Conservation (phyloP, 2,329 filamentous ascomycete species). For the Xylariaceae sp. region DNA sequence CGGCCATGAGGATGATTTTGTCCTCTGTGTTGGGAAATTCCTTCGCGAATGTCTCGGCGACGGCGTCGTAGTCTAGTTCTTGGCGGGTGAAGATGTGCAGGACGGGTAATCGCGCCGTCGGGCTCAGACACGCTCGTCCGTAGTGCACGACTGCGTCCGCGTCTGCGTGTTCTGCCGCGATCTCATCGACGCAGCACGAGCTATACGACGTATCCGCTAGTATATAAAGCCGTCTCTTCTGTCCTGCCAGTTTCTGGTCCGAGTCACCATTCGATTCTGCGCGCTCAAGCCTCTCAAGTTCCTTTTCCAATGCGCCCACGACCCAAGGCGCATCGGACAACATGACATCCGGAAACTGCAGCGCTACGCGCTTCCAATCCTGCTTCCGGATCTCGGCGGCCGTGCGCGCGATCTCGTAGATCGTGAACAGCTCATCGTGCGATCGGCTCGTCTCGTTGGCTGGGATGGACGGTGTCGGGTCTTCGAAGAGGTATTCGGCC, state of each 20-base stretch:
- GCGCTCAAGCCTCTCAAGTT: slow-evolving; percentile 28
- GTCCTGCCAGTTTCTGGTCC: slow-evolving; percentile 4
- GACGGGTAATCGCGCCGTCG: slow-evolving; percentile 79
- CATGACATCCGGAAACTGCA: slow-evolving; percentile 97
- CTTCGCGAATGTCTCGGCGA: slow-evolving; percentile 56
- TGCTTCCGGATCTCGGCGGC: slow-evolving; percentile 67
- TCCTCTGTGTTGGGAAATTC: slow-evolving; percentile 61
- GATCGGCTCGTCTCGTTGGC: slow-evolving; percentile 31
- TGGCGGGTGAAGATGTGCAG: slow-evolving; percentile 85
- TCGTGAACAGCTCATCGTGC: slow-evolving; percentile 65
- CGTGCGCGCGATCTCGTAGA: slow-evolving; percentile 83
- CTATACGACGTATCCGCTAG: slow-evolving; percentile 95
- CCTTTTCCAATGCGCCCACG: slow-evolving; percentile 53
- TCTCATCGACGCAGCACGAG: slow-evolving; percentile 93
- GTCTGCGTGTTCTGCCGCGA: slow-evolving; percentile 87
- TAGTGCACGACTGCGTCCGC: slow-evolving; percentile 94
- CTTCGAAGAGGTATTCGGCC: slow-evolving; percentile 53
- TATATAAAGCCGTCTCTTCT: slow-evolving; percentile 60
- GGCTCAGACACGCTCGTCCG: slow-evolving; percentile 84
- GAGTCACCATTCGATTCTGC: neutral
- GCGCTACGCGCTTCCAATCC: slow-evolving; percentile 69
- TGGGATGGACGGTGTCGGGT: slow-evolving; percentile 36
- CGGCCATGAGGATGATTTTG: slow-evolving; percentile 77
- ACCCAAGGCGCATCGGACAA: slow-evolving; percentile 78
- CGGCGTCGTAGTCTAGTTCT: slow-evolving; percentile 56